Evolutionary conservation across 345 rosid genomes (phyloP), one percentile per base, ranked within the genome.

Genomic region (Gossypium rotundifolium): DNA sequence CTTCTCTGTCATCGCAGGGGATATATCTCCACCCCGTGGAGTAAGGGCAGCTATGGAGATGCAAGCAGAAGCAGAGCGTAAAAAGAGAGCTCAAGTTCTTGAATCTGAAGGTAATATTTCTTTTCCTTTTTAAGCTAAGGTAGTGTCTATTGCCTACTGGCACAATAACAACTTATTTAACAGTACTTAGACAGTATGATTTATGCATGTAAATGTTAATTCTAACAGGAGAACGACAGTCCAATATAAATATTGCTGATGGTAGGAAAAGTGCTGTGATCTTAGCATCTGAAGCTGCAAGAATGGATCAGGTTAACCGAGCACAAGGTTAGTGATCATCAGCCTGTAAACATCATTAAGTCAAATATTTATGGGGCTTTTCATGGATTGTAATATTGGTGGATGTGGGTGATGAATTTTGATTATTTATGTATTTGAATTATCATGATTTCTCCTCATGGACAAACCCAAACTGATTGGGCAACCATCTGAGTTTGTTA

Each of bases 51-150:
- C 98, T 77, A 96, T 96, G 99, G 99, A 93, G 84, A 90, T 91
- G 98, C 99, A 96, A 80, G 98, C 97, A 78, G 99, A 96, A 85
- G 99, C 98, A 66, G 98, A 96, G 74, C 96, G 96, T 77, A 96
- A 84, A 80, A 91, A 82, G 85, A 87, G 98, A 84, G 96, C 98
- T 75, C 96, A 88, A 83, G 83, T 96, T 80, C 93, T 93, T 54
- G 93, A 96, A 70, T 91, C 99, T 70, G 98, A 93, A 90, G 85
- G 87, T 84, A 76, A 63, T 73, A 45, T 23, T 45, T 44, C n/a
- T 59, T 45, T 45, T 5, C 42, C 25, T 45, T 72, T 58, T 20
- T 18, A 7, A 11, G 12, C 20, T 18, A 33, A 33, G 89, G 62
- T 52, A 9, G 45, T n/a, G 54, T 33, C 40, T 33, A 33, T 33